phyloP scores from a whole-genome alignment of 768 basidiomycete species.

The Pluteus cervinus region DNA sequence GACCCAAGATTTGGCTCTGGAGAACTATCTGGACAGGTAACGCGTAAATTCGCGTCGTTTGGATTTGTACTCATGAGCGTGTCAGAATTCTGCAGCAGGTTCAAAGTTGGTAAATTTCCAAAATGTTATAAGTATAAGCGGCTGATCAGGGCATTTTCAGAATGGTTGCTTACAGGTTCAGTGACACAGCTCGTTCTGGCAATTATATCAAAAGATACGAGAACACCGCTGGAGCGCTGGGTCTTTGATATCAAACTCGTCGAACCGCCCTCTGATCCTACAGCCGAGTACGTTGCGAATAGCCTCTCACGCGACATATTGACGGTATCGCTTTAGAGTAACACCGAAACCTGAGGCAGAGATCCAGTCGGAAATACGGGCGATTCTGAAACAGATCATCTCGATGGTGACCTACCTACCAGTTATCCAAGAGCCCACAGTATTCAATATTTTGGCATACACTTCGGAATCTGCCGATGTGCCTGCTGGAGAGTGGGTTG shows the following conservation, averaged over 20 bases:
- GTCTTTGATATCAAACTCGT: conserved; percentile 93
- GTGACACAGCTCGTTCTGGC: conserved; percentile 94
- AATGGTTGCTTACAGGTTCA: conserved; percentile 89
- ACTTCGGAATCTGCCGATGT: conserved; percentile 89
- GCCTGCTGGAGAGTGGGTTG: conserved; percentile 92
- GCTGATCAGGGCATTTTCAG: conserved; percentile 31
- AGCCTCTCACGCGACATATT: conserved; percentile 6
- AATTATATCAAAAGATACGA: conserved; percentile 92
- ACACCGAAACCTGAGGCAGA: conserved; percentile 74
- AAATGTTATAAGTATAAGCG: conserved; percentile 2
- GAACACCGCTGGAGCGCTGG: conserved; percentile 93
- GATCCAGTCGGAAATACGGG: conserved; percentile 95
- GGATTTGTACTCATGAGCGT: conserved; percentile 4
- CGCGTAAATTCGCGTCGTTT: conserved; percentile 6
- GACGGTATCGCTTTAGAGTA: conserved; percentile 26
- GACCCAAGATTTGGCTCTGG: conserved; percentile 87
- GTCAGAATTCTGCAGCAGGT: conserved; percentile 85
- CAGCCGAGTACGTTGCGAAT: conserved; percentile 39
- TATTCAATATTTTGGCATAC: conserved; percentile 97
- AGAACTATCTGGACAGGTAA: conserved; percentile 87
- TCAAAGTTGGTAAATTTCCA: conserved; percentile 56
- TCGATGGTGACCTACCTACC: conserved; percentile 96
- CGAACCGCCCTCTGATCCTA: conserved; percentile 47
- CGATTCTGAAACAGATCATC: conserved; percentile 97
- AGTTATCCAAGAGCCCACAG: conserved; percentile 88